Percentiles rank a stretch among this genome's conserved stretches.
These are phyloP conservation scores for Arthrocladium fulminans DNA, from an alignment of 2,329 filamentous ascomycete genomes.

Conservation along the genomic window DNA sequence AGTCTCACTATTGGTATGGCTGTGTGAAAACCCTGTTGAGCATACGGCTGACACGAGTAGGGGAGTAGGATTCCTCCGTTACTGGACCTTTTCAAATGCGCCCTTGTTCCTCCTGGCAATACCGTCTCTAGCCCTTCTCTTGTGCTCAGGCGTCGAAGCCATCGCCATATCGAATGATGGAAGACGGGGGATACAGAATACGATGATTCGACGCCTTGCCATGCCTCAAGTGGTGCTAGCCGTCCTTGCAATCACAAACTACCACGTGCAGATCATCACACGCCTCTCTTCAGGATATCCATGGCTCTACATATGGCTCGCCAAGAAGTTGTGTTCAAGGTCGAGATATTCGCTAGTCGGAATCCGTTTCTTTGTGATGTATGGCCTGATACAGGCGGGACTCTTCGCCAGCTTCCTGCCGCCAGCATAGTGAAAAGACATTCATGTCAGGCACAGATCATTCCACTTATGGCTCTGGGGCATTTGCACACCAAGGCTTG, in stretches of 20 bases:
- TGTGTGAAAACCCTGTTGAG: neutral
- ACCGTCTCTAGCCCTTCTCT: conserved; percentile 64
- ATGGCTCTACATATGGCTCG: conserved; percentile 79
- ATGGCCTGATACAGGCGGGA: conserved; percentile 71
- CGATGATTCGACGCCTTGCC: conserved; percentile 46
- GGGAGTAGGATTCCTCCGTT: conserved; percentile 78
- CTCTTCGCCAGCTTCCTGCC: conserved; percentile 87
- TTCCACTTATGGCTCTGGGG: too few relatives aligned
- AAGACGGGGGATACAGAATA: neutral
- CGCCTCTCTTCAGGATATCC: conserved; percentile 81
- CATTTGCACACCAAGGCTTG: too few relatives aligned
- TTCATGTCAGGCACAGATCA: too few relatives aligned
- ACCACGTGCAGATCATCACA: conserved; percentile 91
- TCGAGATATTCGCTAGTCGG: conserved; percentile 27
- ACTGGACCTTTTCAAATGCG: conserved; percentile 81
- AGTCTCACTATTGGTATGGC: conserved; percentile 77
- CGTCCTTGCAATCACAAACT: conserved; percentile 62
- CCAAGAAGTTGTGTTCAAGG: conserved; percentile 30
- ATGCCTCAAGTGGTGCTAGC: conserved; percentile 65
- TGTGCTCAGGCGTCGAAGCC: conserved; percentile 49
- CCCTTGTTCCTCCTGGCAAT: conserved; percentile 78
- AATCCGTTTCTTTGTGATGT: conserved; percentile 66
- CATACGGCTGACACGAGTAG: conserved; percentile 39
- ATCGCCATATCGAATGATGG: conserved; percentile 9
- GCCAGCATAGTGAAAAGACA: conserved; percentile 52